Evolutionary conservation across 495 filamentous ascomycete species (phyloP).

Genomic region (Aspergillus bertholletiae): DNA sequence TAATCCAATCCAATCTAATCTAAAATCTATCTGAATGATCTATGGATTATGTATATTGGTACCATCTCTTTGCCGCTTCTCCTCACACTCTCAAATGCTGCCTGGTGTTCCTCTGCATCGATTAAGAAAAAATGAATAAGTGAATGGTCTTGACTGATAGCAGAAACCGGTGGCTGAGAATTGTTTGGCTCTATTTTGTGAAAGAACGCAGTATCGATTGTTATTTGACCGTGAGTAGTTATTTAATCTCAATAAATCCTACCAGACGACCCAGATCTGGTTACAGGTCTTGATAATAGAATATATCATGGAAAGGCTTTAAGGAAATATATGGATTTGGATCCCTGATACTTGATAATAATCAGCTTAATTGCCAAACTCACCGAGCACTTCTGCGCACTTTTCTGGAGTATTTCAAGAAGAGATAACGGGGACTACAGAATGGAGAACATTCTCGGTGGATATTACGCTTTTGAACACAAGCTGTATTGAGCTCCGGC

Average conservation of each 20-base stretch:
- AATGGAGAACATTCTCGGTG: not conserved
- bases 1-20: too few species aligned
- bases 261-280: not conserved
- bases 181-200: not conserved
- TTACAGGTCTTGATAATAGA: not conserved
- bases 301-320: not conserved
- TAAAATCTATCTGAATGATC: too few species aligned
- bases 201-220: not conserved
- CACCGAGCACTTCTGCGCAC: not conserved
- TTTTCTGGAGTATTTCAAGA: not conserved
- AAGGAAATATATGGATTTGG: not conserved
- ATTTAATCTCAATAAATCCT: not conserved
- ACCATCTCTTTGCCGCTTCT: not conserved
- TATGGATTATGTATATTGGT: too few species aligned
- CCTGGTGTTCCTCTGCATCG: not conserved
- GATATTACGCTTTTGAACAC: not conserved
- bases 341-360: not conserved
- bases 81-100: not conserved
- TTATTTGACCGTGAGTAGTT: not conserved
- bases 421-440: not conserved
- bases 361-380: not conserved
- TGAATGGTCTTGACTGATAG: not conserved
- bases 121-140: not conserved
- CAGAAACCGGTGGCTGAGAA: not conserved
- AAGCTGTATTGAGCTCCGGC: not conserved